A percentile compares a stretch with the other conserved stretches of the same genome.
Conservation (phyloP, 345 rosid species). For the Arabidopsis suecica region DNA sequence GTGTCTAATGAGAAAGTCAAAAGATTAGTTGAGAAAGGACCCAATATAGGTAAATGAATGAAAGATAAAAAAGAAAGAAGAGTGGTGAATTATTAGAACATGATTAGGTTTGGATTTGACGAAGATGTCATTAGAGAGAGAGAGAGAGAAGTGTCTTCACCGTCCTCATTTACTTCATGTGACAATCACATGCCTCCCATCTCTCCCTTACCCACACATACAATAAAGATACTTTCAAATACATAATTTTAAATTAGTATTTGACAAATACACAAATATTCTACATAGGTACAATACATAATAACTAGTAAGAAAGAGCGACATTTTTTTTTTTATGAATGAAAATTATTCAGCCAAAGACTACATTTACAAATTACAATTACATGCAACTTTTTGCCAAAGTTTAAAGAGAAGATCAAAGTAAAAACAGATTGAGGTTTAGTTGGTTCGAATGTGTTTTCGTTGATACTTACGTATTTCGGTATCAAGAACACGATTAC, state of each 20-base stretch:
- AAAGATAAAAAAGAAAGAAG: background rate
- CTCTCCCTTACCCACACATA: slow-evolving; percentile 4
- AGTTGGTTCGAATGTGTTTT: too few species aligned
- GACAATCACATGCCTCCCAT: slow-evolving; percentile 31
- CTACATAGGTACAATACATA: background rate
- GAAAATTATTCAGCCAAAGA: too few species aligned
- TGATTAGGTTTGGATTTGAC: slow-evolving; percentile 33
- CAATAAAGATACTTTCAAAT: slow-evolving; percentile 30
- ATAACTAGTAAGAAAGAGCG: too few species aligned
- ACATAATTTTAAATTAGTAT: background rate
- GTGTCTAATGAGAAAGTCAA: slow-evolving; percentile 19
- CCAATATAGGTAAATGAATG: background rate
- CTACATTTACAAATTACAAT: too few species aligned
- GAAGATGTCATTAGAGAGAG: slow-evolving; percentile 7
- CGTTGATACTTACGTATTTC: background rate
- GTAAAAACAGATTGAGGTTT: too few species aligned
- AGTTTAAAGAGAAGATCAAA: too few species aligned
- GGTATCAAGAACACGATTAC: background rate
- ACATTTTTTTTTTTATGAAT: too few species aligned
- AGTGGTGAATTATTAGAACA: slow-evolving; percentile 36
- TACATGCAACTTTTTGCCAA: too few species aligned
- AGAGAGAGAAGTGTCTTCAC: background rate
- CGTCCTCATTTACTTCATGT: slow-evolving; percentile 32
- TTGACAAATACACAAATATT: background rate
- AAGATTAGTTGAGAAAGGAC: slow-evolving; percentile 37